phyloP scores from a whole-genome alignment of 2,329 filamentous ascomycete species.

The Drechslera avenae region DNA sequence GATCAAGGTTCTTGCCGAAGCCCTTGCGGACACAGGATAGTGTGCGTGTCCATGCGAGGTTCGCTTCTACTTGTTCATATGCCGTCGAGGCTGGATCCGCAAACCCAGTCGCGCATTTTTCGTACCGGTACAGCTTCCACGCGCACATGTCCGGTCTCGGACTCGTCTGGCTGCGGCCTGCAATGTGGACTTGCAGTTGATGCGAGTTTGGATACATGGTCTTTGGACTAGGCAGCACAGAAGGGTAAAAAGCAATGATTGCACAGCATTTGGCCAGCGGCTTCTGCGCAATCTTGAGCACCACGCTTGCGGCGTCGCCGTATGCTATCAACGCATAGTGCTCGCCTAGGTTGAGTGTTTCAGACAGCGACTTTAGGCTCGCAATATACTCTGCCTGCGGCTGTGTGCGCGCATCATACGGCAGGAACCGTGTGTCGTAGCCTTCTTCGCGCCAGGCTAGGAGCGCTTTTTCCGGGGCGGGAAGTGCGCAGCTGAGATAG shows the following conservation, averaged over 20 bases:
- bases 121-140: conserved; percentile 50
- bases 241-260: conserved; percentile 53
- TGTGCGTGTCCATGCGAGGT: conserved; percentile 51
- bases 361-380: conserved; percentile 44
- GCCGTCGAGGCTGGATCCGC: conserved; percentile 49
- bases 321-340: conserved; percentile 48
- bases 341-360: conserved; percentile 48
- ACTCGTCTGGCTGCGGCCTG: conserved; percentile 42
- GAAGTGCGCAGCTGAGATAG: conserved; percentile 48
- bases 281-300: conserved; percentile 50
- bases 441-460: conserved; percentile 51
- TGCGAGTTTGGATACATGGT: conserved; percentile 47
- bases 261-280: conserved; percentile 49
- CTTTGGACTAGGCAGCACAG: conserved; percentile 44
- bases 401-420: conserved; percentile 31
- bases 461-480: conserved; percentile 47
- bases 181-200: conserved; percentile 49
- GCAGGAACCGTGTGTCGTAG: conserved; percentile 50
- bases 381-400: conserved; percentile 37
- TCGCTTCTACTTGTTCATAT: conserved; percentile 50
- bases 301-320: conserved; percentile 48
- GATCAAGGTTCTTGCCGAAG: conserved; percentile 44
- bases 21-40: conserved; percentile 45
- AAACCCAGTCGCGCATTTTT: conserved; percentile 47
- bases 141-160: conserved; percentile 41